These are phyloP conservation scores for Plasmopara muralis DNA, from an alignment of 352 stramenopile genomes.

Conservation along the genomic window DNA sequence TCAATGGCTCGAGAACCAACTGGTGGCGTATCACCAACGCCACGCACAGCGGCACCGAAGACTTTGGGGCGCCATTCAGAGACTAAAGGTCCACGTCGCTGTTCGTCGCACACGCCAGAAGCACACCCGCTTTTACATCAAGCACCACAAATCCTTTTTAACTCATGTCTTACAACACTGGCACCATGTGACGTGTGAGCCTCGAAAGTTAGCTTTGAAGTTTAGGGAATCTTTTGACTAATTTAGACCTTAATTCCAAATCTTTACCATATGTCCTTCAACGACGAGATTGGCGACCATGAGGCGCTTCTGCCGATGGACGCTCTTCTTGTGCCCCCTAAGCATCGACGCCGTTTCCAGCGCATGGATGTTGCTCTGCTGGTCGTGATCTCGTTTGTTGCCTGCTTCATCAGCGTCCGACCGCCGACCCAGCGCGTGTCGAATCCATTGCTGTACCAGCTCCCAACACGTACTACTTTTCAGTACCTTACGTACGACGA, in stretches of 20 bases:
- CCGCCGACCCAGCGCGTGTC: constrained; percentile 35
- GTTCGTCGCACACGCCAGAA: constrained; percentile 11
- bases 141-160: constrained; percentile 9
- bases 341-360: constrained; percentile 21
- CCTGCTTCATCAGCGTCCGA: constrained; percentile 44
- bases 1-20: constrained; percentile 25
- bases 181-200: constrained; percentile 1
- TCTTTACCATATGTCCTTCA: constrained; percentile 12
- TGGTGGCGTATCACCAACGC: constrained; percentile 26
- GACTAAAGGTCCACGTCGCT: constrained; percentile 16
- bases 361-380: constrained; percentile 49
- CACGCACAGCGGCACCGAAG: constrained; percentile 12
- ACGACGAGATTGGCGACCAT: constrained; percentile 11
- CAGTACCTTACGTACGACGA: constrained; percentile 58
- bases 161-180: constrained; percentile 1
- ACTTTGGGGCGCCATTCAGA: constrained; percentile 4
- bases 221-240: neutral
- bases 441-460: constrained; percentile 25
- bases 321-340: neutral
- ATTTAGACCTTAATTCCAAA: neutral
- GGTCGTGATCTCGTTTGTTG: constrained; percentile 35
- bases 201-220: neutral
- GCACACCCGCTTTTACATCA: constrained; percentile 7
- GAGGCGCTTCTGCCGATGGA: constrained; percentile 22
- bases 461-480: neutral